Evolutionary conservation across 2,329 filamentous ascomycete genomes (phyloP).

Genomic region (Penicillium sp.): DNA sequence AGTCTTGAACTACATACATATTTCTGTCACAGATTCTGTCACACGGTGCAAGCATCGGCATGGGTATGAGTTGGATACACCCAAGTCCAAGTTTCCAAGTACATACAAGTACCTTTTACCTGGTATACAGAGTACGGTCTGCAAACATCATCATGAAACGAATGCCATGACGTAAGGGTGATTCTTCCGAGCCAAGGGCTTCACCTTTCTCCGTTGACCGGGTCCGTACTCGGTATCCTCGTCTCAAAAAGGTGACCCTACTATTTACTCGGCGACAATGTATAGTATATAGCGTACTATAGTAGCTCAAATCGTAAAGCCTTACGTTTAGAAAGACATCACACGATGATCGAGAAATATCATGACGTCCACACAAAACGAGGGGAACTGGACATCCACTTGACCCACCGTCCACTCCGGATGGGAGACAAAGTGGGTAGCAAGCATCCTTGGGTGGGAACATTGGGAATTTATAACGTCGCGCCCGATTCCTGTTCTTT

Average conservation of each 20-base stretch:
- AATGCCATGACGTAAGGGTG: conserved; percentile 27
- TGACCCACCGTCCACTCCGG: conserved; percentile 32
- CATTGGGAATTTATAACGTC: conserved; percentile 34
- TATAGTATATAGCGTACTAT: background rate
- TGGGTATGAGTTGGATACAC: too few species aligned
- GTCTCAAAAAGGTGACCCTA: too few species aligned
- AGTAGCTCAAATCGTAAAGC: background rate
- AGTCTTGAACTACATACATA: background rate
- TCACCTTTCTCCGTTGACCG: conserved; percentile 12
- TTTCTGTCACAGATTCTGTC: background rate
- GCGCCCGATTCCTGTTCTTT: conserved; percentile 24
- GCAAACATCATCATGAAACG: conserved; percentile 20
- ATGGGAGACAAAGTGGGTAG: conserved; percentile 34
- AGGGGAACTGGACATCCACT: conserved; percentile 28
- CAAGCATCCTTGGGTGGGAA: conserved; percentile 26
- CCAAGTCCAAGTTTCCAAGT: too few species aligned
- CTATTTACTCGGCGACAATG: background rate
- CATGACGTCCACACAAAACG: conserved; percentile 16
- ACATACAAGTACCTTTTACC: too few species aligned
- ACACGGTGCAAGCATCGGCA: background rate
- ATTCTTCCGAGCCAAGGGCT: conserved; percentile 17
- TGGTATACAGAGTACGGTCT: background rate
- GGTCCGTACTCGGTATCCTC: background rate
- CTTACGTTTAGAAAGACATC: background rate
- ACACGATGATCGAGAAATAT: background rate